Evolutionary conservation across 2,329 filamentous ascomycete genomes (phyloP), one percentile per base, ranked within the genome.

Genomic region (Curvularia sp.): DNA sequence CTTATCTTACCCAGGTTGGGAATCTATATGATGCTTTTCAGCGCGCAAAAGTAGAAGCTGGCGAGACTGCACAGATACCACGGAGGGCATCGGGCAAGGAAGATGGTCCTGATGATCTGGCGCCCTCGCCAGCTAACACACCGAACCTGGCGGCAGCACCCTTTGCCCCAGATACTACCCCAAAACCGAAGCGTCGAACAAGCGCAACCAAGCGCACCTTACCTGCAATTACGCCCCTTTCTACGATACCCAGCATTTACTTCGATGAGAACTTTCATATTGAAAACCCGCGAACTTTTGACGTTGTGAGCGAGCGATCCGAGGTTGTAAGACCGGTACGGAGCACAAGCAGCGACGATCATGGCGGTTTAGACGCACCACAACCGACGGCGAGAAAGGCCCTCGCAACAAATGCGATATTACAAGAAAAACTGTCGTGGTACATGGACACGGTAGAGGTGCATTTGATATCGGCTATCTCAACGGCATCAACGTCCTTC

Each of bases 371-470:
- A 0, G 78, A 84, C 22, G 84, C 84, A 10, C 88, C 90, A 7
- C 75, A 80, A 43, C 75, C 78, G 18, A 78, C 79, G 12, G 83
- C 82, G 8, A 86, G 94, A 60, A 98, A 97, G 75, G 91, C 92
- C 1, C 82, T 99, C 28, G 94, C 94, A 7, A 97, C 93, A 0
- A 99, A 99, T 78, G 95, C 95, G 0, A 99, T 99, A 58, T 78
- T 99, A 35, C 95, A 99, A 75, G 95, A 99, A 78, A 99, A 99
- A 78, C 82, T 99, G 12, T 98, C 95, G 0, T 99, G 95, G 95
- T 99, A 99, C 76, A 97, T 99, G 93, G 95, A 99, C 75, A 99
- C 95, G 0, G 93, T 99, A 22, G 95, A 99, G 75, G 92, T 99
- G 54, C 95, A 99, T 75, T 82, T 99, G 7, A 97, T 99, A 68